Evolutionary conservation across 2,329 filamentous ascomycete species (phyloP).

Genomic region (Metarhizium anisopliae): DNA sequence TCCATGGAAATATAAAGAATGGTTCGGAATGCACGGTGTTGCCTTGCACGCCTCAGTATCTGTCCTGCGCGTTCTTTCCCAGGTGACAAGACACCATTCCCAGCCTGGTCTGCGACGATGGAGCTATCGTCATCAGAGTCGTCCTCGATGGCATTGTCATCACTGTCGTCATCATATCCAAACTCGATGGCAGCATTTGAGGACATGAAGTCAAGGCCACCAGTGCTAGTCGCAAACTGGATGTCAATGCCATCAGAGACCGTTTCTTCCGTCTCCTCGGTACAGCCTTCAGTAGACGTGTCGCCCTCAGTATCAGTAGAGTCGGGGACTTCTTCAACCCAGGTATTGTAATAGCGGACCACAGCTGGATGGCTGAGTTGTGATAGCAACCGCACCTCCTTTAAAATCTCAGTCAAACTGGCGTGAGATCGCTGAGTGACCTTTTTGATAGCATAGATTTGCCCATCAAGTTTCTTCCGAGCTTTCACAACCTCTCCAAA

Average conservation of each 20-base stretch:
- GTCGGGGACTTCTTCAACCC: conserved; percentile 68
- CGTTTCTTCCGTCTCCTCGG: conserved; percentile 26
- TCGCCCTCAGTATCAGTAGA: conserved; percentile 47
- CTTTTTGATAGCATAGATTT: conserved; percentile 95
- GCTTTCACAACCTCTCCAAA: conserved; percentile 97
- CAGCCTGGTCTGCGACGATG: conserved; percentile 21
- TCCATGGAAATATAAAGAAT: conserved; percentile 98
- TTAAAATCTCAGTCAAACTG: conserved; percentile 72
- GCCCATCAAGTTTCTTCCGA: conserved; percentile 84
- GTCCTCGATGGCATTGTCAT: conserved; percentile 35
- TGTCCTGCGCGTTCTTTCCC: conserved; percentile 20
- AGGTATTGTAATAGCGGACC: conserved; percentile 90
- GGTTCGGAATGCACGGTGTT: conserved; percentile 51
- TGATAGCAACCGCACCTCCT: conserved; percentile 83
- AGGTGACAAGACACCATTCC: conserved; percentile 18
- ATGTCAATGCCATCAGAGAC: conserved; percentile 35
- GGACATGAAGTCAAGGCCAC: conserved; percentile 88
- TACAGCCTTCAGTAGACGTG: conserved; percentile 40
- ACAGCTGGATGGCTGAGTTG: conserved; percentile 79
- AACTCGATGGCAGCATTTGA: conserved; percentile 76
- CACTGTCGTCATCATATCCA: conserved; percentile 48
- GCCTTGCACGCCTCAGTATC: conserved; percentile 23
- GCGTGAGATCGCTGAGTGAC: conserved; percentile 74
- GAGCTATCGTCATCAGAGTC: conserved; percentile 37
- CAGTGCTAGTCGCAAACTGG: conserved; percentile 62